A percentile compares a stretch with the other conserved stretches of the same genome.
Evolutionary conservation across 1,284 basidiomycete genomes (phyloP).

Genomic region (Flammula alnicola): DNA sequence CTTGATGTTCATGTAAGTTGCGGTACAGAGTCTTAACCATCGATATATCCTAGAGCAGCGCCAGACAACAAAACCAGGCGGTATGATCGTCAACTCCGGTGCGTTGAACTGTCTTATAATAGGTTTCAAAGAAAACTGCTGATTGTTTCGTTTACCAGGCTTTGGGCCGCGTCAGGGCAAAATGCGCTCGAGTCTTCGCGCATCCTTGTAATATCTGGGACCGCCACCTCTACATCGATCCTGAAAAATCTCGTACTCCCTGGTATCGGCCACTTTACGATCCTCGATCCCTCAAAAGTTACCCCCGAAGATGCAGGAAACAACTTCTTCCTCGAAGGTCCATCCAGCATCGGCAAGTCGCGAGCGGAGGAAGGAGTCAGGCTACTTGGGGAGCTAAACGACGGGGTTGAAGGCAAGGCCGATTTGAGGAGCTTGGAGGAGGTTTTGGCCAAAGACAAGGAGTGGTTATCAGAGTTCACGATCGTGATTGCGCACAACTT

Average conservation of each 20-base stretch:
- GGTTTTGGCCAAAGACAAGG: constrained; percentile 58
- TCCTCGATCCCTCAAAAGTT: constrained; percentile 73
- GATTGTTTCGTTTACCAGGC: constrained; percentile 45
- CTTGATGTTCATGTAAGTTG: not conserved
- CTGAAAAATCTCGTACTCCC: constrained; percentile 97
- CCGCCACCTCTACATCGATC: constrained; percentile 83
- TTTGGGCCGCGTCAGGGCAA: constrained; percentile 97
- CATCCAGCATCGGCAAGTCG: constrained; percentile 75
- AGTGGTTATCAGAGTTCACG: constrained; percentile 64
- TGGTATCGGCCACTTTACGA: constrained; percentile 90
- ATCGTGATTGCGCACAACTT: constrained; percentile 89
- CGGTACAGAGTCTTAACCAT: constrained; percentile 6
- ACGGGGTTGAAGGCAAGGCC: constrained; percentile 78
- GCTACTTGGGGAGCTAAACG: constrained; percentile 87
- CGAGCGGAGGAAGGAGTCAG: constrained; percentile 83
- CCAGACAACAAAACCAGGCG: constrained; percentile 88
- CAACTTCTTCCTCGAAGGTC: constrained; percentile 93
- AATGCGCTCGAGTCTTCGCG: constrained; percentile 86
- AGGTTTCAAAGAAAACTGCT: not conserved
- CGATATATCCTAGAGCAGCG: constrained; percentile 27
- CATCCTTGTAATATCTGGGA: constrained; percentile 81
- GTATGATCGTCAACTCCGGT: constrained; percentile 93
- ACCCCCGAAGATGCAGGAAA: constrained; percentile 85
- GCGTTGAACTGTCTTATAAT: constrained; percentile 24
- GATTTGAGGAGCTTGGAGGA: constrained; percentile 61